Base-by-base conservation (phyloP, 495 filamentous ascomycete species). In the Hyaloscypha finlandica region DNA sequence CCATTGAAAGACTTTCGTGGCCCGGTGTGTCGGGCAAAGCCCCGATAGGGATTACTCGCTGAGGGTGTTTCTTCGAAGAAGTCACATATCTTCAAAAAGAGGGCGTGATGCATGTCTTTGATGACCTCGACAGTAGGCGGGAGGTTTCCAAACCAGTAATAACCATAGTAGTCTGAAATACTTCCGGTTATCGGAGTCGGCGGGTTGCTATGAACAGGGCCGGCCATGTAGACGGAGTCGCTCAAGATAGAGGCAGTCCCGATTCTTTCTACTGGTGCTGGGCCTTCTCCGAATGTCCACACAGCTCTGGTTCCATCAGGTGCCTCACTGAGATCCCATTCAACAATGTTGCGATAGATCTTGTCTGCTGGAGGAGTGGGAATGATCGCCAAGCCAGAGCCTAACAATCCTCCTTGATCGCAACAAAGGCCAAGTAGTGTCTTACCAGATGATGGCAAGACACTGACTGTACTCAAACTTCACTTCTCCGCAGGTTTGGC, bases 171-270 rank as follows among this genome's bases (percentile, higher is more conserved):
- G 32, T 65, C 61, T 12, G 65, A 56, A 19, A 56, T 58, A 22
- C 48, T 64, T 37, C 60, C 32, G 19, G 57, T 2, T 9, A 51
- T 25, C 2, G 45, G 56, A 35, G 54, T 25, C 54, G 59, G 20
- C 9, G 69, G 61, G 22, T 61, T 29, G 54, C 69, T 71, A 2
- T 71, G 32, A 35, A 71, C 66, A 6, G 54, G 53, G 3, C 69
- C 69, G 32, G 68, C 62, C 69, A 71, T 71, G 22, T 68, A 71
- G 29, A 71, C 65, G 39, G 69, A 71, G 14, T 68, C 69, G n/a
- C 29, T 19, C 2, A 71, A 33, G 31, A 63, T 65, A 6, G 65
- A 64, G 5, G 69, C 55, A 19, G 55, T 61, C 30, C 65, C 69
- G 22, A 65, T 42, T 48, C 56, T 71, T 39, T 68, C 65, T 2